Conservation (phyloP, 2,329 filamentous ascomycete species). For the Diaporthe citriasiana region DNA sequence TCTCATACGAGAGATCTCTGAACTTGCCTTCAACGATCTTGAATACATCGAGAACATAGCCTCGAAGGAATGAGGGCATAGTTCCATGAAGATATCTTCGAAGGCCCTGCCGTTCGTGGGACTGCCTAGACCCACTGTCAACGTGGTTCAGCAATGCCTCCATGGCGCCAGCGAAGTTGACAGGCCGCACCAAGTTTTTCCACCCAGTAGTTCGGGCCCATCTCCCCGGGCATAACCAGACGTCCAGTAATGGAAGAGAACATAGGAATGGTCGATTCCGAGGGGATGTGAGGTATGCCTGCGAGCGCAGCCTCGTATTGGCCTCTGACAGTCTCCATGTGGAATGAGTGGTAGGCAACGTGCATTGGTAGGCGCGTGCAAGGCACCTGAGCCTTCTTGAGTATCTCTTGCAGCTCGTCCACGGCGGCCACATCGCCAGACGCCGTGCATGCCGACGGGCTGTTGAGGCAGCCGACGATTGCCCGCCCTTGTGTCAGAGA, state of each 20-base stretch:
- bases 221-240: not conserved
- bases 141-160: not conserved
- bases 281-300: constrained; percentile 25
- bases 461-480: constrained; percentile 29
- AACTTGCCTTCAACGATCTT: not conserved
- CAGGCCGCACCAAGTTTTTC: constrained; percentile 31
- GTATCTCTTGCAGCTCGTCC: constrained; percentile 13
- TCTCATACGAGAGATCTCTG: constrained; percentile 51
- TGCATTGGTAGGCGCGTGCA: constrained; percentile 21
- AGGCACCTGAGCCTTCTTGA: not conserved
- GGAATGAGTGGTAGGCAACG: constrained; percentile 27
- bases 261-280: not conserved
- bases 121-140: not conserved
- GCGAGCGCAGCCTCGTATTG: constrained; percentile 32
- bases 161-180: constrained; percentile 16
- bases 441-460: constrained; percentile 1
- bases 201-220: constrained; percentile 6
- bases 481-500: not conserved
- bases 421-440: constrained; percentile 19
- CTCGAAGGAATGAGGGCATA: constrained; percentile 23
- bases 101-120: constrained; percentile 21
- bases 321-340: constrained; percentile 18
- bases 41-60: constrained; percentile 33
- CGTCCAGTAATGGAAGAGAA: constrained; percentile 18
- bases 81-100: constrained; percentile 24